A percentile compares a stretch with the other conserved stretches of the same genome.
Conservation (phyloP, 176 grass and related monocot genomes). For the Paspalum notatum region DNA sequence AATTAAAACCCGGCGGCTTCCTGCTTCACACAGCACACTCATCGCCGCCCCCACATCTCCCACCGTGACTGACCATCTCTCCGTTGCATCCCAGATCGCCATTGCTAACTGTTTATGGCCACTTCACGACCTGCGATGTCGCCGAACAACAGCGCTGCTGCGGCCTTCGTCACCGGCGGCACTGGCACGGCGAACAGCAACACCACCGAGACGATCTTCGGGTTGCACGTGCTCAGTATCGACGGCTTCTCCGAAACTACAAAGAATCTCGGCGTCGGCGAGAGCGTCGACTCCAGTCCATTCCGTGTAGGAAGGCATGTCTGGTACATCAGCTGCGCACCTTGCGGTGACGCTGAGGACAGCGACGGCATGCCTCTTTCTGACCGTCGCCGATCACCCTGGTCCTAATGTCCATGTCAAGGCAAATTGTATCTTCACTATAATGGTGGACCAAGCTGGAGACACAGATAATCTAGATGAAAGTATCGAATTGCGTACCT, state of each 20-base stretch:
- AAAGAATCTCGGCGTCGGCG: not conserved
- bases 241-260: not conserved
- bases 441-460: too few relatives aligned
- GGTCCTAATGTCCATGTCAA: not conserved
- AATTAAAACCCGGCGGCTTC: too few relatives aligned
- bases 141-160: not conserved
- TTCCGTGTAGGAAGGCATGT: not conserved
- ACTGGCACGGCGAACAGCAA: not conserved
- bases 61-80: too few relatives aligned
- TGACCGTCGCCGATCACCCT: not conserved
- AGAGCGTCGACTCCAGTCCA: not conserved
- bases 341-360: too few relatives aligned
- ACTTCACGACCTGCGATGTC: too few relatives aligned
- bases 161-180: not conserved
- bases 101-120: too few relatives aligned
- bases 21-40: too few relatives aligned
- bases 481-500: too few relatives aligned
- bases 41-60: too few relatives aligned
- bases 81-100: too few relatives aligned
- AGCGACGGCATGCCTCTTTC: not conserved
- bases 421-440: not conserved
- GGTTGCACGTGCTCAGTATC: not conserved
- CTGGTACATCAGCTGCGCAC: not conserved
- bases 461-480: too few relatives aligned
- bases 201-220: not conserved